Evolutionary conservation across 2,329 filamentous ascomycete genomes (phyloP), one percentile per base, ranked within the genome.

Genomic region (Stromatinia cepivora): DNA sequence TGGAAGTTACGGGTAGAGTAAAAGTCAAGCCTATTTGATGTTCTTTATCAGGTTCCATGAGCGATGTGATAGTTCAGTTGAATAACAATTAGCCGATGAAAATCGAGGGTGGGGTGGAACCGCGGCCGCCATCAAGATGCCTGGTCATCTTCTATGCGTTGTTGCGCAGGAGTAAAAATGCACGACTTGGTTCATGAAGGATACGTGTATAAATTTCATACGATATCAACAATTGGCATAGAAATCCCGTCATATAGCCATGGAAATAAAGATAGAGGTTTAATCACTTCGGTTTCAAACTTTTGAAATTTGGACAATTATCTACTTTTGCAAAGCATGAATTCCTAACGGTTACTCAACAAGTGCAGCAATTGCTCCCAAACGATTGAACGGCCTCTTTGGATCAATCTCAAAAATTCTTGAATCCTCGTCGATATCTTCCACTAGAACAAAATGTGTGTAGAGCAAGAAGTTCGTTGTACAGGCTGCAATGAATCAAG

Each of bases 391-490:
- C 53, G 7, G 28, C 20, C 20, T 50, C 10, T 20, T 25, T 52
- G n/a, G 17, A 39, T 67, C 34, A 61, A 65, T 42, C 11, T 46
- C 17, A 11, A 13, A 36, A 20, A 45, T 68, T 4, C 45, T 46
- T 28, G 31, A 20, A 63, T 25, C 8, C 15, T 28, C 34, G 17
- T 39, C 34, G n/a, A n/a, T 9, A 45, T 53, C 25, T 28, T 46
- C 36, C 45, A 53, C 50, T 17, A 31, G 3, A n/a, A 15, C 4
- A 39, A 28, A 20, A 68, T 63, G 66, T 68, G 66, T 25, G 59
- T 46, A 36, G 66, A 68, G 36, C 66, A 68, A 61, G 56, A 68
- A 50, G 66, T 68, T 63, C 66, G 66, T 36, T 68, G 66, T 36
- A 68, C 66, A 20, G 66, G 46, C 17, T 68, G 66, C 57, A 63